Base-by-base conservation (phyloP, 129 eudicot species). In the Deinandra increscens region DNA sequence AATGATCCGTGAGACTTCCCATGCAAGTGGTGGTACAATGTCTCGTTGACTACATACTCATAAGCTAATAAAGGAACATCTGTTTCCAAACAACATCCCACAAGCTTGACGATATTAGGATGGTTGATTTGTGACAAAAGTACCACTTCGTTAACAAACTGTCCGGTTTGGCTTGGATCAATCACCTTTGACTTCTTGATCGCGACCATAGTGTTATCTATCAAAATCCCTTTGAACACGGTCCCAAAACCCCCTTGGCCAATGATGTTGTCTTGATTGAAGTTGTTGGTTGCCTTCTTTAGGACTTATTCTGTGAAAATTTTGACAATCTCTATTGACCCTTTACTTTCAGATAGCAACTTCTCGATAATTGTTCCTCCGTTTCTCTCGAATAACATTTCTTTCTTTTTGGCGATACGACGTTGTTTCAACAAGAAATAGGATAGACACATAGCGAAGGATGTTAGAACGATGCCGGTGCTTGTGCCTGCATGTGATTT, bases 71-170 rank as follows among this genome's bases (percentile, higher is more conserved):
- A 62, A 13, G 81, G 71, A 38, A 69, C 58, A 0, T 62, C 56
- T 0, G 81, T 62, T 36, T 77, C 76, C 8, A 77, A 68, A 44
- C 76, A 77, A 34, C 81, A 77, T 10, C 81, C 81, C 3, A 77
- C 70, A 14, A 61, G 62, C 22, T 62, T 69, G 5, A 77, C 76
- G 1, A 69, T 33, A 51, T 77, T 69, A 3, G 71, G 59, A 39
- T 77, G 81, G 46, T 23, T 77, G 45, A 69, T 70, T 46, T 77
- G 71, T 2, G 81, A 77, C 43, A 77, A 11, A 39, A 77, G 54
- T 33, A 77, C 64, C 17, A 77, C 66, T 51, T 77, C 76, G 1
- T 77, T 77, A 39, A 77, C 58, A 41, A 77, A 77, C 41, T 70
- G 81, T 10, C 17, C 42, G 7, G 69, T 50, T 51, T 77, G 81